phyloP scores from a whole-genome alignment of 75 land plant species.

The Cunninghamia lanceolata region DNA sequence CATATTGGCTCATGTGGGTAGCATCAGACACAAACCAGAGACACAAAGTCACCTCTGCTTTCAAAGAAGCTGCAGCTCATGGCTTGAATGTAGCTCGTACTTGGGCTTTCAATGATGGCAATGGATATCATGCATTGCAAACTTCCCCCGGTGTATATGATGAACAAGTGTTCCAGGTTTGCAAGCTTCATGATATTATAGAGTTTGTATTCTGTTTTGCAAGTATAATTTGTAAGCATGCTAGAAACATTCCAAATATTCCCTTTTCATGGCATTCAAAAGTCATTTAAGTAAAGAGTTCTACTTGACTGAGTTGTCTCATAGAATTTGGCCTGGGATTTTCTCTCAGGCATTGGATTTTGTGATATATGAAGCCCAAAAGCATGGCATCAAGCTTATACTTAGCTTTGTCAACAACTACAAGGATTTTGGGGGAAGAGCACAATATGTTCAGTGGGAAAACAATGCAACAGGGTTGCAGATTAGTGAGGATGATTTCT shows the following conservation, averaged over 20 bases:
- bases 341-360: slow-evolving; percentile 49
- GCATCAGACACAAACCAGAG: slow-evolving; percentile 41
- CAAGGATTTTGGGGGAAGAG: slow-evolving; percentile 38
- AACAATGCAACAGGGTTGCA: slow-evolving; percentile 9
- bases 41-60: slow-evolving; percentile 33
- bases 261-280: neutral
- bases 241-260: no score
- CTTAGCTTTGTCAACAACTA: slow-evolving; percentile 57
- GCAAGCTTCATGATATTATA: neutral
- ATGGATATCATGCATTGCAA: slow-evolving; percentile 26
- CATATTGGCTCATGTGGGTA: slow-evolving; percentile 81
- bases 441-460: slow-evolving; percentile 68
- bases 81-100: slow-evolving; percentile 69
- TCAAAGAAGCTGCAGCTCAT: slow-evolving; percentile 40
- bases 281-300: no score
- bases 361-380: slow-evolving; percentile 48
- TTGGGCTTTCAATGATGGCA: slow-evolving; percentile 73
- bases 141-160: slow-evolving; percentile 39
- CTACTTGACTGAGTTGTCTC: neutral
- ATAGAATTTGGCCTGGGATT: neutral
- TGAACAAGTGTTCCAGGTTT: slow-evolving; percentile 38
- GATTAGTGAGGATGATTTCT: slow-evolving; percentile 47
- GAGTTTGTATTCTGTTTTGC: no score
- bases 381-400: slow-evolving; percentile 37
- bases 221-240: no score